Evolutionary conservation across 2,329 filamentous ascomycete genomes (phyloP), one percentile per base, ranked within the genome.

Genomic region (Biscogniauxia mediterranea): DNA sequence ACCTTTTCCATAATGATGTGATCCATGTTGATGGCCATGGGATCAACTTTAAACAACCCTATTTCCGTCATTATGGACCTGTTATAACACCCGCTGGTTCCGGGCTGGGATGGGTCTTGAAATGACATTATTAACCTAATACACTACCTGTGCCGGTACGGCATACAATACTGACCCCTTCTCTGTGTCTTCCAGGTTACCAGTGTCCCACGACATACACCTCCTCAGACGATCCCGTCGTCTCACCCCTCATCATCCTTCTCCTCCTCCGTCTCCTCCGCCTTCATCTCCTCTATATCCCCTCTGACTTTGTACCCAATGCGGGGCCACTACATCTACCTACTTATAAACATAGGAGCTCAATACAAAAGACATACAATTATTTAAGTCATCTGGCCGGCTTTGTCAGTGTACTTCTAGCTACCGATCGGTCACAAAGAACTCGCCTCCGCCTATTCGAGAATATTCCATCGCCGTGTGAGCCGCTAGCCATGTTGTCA

Each of bases 401-500:
- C 5, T 42, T 42, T 15, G 38, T 42, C 42, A 49, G n/a, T n/a
- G n/a, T n/a, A n/a, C n/a, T n/a, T n/a, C n/a, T n/a, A n/a, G n/a
- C n/a, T n/a, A n/a, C n/a, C n/a, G 26, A 59, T 38, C 46, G 15
- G 38, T 23, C 13, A 17, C 15, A 53, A 42, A 23, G 42, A 21
- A 19, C 50, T n/a, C 53, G 23, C 51, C 15, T 57, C 55, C 25
- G 5, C 8, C 21, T 11, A 20, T 26, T 42, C 28, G 15, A 52
- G 21, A 55, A 50, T 11, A 49, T 25, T 21, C 6, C 23, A 13
- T 15, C 38, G 3, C 38, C 38, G 38, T 46, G 38, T 52, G 11
- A 19, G 55, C 28, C 19, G 32, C 52, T 52, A 51, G 62, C 15
- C 6, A 72, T 72, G 70, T 61, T 71, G 63, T 70, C 69, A 2